Percentiles rank a stretch among this genome's conserved stretches.
Conservation (phyloP, 768 basidiomycete species). For the Pleurotus pulmonarius region DNA sequence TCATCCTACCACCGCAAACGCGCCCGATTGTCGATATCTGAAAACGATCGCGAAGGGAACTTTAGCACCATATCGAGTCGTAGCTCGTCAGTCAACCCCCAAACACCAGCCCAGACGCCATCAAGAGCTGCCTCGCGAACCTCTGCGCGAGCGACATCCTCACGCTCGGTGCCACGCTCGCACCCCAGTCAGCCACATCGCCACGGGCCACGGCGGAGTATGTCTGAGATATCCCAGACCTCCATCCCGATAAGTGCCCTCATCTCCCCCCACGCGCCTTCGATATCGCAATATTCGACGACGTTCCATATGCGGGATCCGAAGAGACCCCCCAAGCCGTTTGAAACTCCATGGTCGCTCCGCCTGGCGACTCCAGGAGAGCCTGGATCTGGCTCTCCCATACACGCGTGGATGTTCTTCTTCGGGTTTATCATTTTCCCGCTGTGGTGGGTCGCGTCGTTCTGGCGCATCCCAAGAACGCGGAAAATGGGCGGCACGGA, state of each 20-base stretch:
- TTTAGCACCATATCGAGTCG: background rate
- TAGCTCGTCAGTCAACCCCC: constrained; percentile 17
- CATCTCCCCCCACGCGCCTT: constrained; percentile 76
- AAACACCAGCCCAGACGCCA: constrained; percentile 19
- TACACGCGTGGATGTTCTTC: constrained; percentile 79
- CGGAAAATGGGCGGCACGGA: constrained; percentile 54
- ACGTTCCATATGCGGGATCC: constrained; percentile 83
- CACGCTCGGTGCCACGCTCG: constrained; percentile 15
- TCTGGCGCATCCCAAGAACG: constrained; percentile 55
- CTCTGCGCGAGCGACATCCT: constrained; percentile 29
- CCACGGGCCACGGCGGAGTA: constrained; percentile 29
- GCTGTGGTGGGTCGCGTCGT: constrained; percentile 61
- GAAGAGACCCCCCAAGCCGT: constrained; percentile 54
- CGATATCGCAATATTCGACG: constrained; percentile 47
- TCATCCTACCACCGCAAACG: constrained; percentile 75
- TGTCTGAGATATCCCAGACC: constrained; percentile 60
- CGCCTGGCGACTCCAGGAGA: constrained; percentile 35
- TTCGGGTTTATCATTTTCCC: constrained; percentile 64
- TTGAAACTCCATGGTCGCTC: constrained; percentile 61
- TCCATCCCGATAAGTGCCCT: constrained; percentile 82
- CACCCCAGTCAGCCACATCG: constrained; percentile 17
- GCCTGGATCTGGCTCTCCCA: constrained; percentile 38
- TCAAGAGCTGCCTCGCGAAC: constrained; percentile 32
- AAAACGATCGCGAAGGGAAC: constrained; percentile 23
- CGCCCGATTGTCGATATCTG: constrained; percentile 46